Evolutionary conservation across 2,329 filamentous ascomycete species (phyloP).

Genomic region (Colletotrichum endophyticum): DNA sequence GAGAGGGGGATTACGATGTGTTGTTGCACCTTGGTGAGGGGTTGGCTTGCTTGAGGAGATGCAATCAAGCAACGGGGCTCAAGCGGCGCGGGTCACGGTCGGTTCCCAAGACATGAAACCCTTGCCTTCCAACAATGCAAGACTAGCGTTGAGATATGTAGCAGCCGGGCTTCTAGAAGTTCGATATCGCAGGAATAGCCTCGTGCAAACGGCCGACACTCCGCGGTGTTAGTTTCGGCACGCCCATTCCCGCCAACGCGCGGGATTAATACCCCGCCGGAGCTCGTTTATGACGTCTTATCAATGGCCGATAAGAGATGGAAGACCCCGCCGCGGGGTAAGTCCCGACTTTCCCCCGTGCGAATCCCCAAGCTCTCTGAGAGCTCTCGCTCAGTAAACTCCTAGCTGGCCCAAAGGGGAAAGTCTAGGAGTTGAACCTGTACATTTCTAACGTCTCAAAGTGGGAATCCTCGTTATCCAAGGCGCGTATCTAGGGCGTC

Average conservation of each 20-base stretch:
- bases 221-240: not conserved
- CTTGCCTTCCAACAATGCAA: not conserved
- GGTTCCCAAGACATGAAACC: not conserved
- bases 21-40: not conserved
- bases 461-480: not conserved
- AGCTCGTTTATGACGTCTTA: conserved; percentile 11
- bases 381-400: not conserved
- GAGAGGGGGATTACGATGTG: not conserved
- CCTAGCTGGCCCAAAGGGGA: not conserved
- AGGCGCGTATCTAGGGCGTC: not conserved
- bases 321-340: conserved; percentile 14
- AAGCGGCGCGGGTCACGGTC: not conserved
- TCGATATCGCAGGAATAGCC: not conserved
- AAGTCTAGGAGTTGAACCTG: not conserved
- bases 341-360: not conserved
- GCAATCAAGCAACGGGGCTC: not conserved
- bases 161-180: not conserved
- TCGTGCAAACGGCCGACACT: not conserved
- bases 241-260: not conserved
- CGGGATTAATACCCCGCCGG: not conserved
- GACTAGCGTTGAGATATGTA: not conserved
- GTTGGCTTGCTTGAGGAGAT: not conserved
- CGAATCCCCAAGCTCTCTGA: not conserved
- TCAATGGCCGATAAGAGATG: not conserved
- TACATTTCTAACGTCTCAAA: not conserved